Percentiles rank a stretch among this genome's conserved stretches.
Conservation (phyloP, 306 rosid species). For the Dryas drummondii region DNA sequence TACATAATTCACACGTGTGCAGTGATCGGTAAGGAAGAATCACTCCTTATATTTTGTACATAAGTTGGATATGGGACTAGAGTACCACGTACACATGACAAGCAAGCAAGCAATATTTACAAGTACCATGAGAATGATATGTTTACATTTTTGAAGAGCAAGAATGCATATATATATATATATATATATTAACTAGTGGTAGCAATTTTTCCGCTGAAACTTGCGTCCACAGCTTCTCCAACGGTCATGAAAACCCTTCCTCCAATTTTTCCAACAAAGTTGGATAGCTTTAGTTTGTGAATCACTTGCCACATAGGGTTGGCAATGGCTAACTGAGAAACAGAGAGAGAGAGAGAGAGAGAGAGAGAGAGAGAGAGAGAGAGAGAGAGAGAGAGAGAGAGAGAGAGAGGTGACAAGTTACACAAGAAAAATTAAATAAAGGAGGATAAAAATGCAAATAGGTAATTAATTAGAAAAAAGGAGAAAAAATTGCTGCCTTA, state of each 20-base stretch:
- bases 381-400: no score
- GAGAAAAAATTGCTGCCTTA: conserved; percentile 10
- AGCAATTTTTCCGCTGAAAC: conserved; percentile 19
- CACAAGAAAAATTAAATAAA: background rate
- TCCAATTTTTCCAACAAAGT: conserved; percentile 53
- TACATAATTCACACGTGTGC: no score
- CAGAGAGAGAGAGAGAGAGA: background rate
- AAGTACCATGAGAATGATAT: no score
- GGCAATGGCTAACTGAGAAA: conserved; percentile 56
- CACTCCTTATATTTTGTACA: no score
- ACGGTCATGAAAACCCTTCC: conserved; percentile 70
- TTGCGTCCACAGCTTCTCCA: conserved; percentile 70
- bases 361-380: no score
- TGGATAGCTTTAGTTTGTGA: conserved; percentile 73
- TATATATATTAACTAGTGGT: background rate
- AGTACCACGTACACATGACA: no score
- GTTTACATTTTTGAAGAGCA: no score
- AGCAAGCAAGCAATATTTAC: no score
- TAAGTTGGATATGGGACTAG: no score
- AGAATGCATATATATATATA: no score
- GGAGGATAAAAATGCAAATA: background rate
- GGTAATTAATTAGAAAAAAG: background rate
- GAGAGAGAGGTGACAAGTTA: background rate
- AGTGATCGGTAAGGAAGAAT: no score
- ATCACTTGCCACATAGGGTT: conserved; percentile 83